phyloP scores from a whole-genome alignment of 73 alveolate species.

The Tetrahymena malaccensis region DNA sequence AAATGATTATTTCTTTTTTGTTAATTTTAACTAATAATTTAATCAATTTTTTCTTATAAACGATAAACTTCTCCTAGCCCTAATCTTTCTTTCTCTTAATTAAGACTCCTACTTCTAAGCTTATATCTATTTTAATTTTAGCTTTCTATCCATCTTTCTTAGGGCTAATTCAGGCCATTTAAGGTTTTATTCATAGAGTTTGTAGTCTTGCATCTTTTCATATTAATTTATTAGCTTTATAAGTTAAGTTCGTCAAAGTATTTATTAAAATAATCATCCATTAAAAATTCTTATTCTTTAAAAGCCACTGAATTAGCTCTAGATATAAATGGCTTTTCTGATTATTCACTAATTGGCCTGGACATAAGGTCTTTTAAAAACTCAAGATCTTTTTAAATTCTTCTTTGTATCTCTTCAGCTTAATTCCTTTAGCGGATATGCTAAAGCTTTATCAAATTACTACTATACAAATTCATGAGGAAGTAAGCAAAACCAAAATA shows the following conservation, averaged over 20 bases:
- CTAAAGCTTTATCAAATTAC: neutral
- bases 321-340: neutral
- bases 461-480: neutral
- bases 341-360: neutral
- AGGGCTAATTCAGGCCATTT: neutral
- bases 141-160: neutral
- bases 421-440: neutral
- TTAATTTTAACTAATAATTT: neutral
- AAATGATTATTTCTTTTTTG: neutral
- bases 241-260: neutral
- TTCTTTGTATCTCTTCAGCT: neutral
- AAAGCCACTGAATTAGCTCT: neutral
- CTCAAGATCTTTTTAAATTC: neutral
- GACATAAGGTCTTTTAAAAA: neutral
- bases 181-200: neutral
- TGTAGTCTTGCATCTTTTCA: neutral
- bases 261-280: neutral
- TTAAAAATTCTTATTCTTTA: neutral
- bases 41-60: neutral
- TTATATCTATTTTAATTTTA: neutral
- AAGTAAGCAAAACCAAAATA: neutral
- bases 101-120: neutral
- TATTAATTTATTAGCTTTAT: neutral
- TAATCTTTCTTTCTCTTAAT: neutral
- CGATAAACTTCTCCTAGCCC: neutral